Evolutionary conservation across 139 green algal genomes (phyloP), one percentile per base, ranked within the genome.

Genomic region (Ettlia oleoabundans): DNA sequence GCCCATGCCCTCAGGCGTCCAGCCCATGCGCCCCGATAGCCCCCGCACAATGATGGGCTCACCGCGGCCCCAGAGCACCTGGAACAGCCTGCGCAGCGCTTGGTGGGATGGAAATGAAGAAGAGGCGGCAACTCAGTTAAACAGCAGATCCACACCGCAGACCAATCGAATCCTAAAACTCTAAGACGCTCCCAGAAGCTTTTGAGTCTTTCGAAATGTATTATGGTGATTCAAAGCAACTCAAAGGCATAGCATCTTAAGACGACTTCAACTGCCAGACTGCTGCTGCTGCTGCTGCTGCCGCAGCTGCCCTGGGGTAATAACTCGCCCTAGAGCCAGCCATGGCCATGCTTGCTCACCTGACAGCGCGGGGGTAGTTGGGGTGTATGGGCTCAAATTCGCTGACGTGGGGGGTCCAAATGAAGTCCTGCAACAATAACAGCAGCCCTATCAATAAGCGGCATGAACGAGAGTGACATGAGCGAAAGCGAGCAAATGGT

Each of bases 41-140:
- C 67, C 86, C 0, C 90, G 81, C 70, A 95, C 89, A 6, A 95
- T 74, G 37, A 94, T 77, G 24, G 90, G 87, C 75, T 92, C 89
- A 3, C 89, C 89, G 9, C 58, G 37, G 55, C 32, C 42, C 82
- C 88, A 92, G 15, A 83, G 77, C 76, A 85, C 4, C 80, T 89
- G 84, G 41, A 88, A 90, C 1, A 86, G 66, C 70, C 82, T 74
- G 35, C 28, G 10, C 38, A 63, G 64, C 28, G 4, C 1, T 26
- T 30, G 9, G 13, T 15, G 52, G 6, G 19, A 78, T 18, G 15
- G 28, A n/a, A n/a, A n/a, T n/a, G n/a, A n/a, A n/a, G n/a, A n/a
- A n/a, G n/a, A n/a, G n/a, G n/a, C n/a, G n/a, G n/a, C n/a, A n/a
- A n/a, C n/a, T n/a, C n/a, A n/a, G n/a, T n/a, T n/a, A n/a, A n/a